Conservation (phyloP, 768 basidiomycete genomes). For the Pisolithus sp. region DNA sequence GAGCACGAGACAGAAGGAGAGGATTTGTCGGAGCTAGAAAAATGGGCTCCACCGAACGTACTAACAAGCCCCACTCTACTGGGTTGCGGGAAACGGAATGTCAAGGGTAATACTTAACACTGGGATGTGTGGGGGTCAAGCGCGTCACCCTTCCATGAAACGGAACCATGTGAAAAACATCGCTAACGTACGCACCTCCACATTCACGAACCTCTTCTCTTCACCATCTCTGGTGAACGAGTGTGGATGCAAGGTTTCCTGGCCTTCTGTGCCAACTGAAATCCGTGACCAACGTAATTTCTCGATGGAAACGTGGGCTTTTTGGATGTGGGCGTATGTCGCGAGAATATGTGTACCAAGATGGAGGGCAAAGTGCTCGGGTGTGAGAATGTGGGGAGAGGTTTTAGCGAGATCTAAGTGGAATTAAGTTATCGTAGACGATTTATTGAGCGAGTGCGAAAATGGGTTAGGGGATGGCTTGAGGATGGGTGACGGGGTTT, state of each 20-base stretch:
- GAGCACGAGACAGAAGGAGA: no score
- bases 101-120: no score
- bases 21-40: no score
- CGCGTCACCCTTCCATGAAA: neutral
- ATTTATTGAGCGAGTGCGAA: no score
- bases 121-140: no score
- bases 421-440: neutral
- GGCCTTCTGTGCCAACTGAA: slow-evolving; percentile 36
- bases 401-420: slow-evolving; percentile 73
- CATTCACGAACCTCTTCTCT: slow-evolving; percentile 69
- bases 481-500: no score
- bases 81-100: no score
- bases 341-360: slow-evolving; percentile 77
- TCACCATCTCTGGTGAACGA: slow-evolving; percentile 87
- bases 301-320: slow-evolving; percentile 65
- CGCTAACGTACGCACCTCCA: slow-evolving; percentile 38
- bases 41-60: no score
- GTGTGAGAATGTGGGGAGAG: slow-evolving; percentile 78
- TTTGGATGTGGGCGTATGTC: slow-evolving; percentile 71
- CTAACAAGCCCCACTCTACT: no score
- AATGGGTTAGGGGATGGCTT: no score
- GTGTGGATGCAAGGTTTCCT: slow-evolving; percentile 56
- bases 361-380: slow-evolving; percentile 85
- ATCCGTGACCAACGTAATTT: slow-evolving; percentile 84
- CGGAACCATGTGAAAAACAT: neutral